phyloP scores from a whole-genome alignment of 345 rosid genomes.

The Hibiscus trionum region DNA sequence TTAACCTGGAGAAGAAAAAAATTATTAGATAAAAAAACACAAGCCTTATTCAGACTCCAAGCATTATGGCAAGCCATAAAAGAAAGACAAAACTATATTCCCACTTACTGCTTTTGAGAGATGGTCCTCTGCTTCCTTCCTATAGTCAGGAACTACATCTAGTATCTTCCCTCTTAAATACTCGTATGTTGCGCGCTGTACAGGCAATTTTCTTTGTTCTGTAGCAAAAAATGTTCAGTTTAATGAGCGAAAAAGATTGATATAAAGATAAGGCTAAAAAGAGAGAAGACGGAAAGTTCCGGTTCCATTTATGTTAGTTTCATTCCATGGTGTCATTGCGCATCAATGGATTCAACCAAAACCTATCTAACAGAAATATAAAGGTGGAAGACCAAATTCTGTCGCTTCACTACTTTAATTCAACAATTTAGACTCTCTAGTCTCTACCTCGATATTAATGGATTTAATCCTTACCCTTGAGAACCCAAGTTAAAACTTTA shows the following conservation, averaged over 20 bases:
- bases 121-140: constrained; percentile 76
- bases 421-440: neutral
- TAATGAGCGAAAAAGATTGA: neutral
- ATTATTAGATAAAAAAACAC: constrained; percentile 2
- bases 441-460: neutral
- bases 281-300: neutral
- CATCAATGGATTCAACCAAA: neutral
- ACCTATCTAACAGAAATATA: neutral
- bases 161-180: constrained; percentile 56
- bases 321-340: constrained; percentile 21
- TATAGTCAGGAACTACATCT: constrained; percentile 62
- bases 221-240: neutral
- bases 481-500: neutral
- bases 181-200: constrained; percentile 46
- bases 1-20: constrained; percentile 44
- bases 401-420: neutral
- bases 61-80: neutral
- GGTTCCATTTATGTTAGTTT: neutral
- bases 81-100: neutral
- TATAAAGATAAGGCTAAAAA: neutral
- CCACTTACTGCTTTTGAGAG: constrained; percentile 64
- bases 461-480: neutral
- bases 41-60: neutral
- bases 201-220: constrained; percentile 49
- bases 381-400: neutral